Evolutionary conservation across 2,329 filamentous ascomycete species (phyloP).

Genomic region (Paraphaeosphaeria minitans): DNA sequence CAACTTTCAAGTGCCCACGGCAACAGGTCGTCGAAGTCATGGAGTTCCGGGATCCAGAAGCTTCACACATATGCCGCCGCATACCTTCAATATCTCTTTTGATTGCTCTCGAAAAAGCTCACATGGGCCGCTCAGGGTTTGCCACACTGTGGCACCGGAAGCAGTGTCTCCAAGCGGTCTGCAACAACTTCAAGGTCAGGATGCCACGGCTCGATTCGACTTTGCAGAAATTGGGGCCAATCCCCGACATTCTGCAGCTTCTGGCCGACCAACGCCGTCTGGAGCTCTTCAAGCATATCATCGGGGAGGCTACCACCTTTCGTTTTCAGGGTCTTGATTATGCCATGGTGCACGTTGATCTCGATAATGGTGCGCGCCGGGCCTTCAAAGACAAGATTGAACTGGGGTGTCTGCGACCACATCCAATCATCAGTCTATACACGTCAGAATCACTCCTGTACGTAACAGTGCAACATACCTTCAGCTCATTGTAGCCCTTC

Average conservation of each 20-base stretch:
- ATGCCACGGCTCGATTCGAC: conserved; percentile 22
- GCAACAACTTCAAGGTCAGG: conserved; percentile 19
- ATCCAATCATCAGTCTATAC: conserved; percentile 71
- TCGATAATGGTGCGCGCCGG: conserved; percentile 49
- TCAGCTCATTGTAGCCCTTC: conserved; percentile 67
- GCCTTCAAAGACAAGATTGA: conserved; percentile 63
- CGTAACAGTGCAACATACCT: conserved; percentile 50
- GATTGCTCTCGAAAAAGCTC: not conserved
- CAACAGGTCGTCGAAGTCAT: not conserved
- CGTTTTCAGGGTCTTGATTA: conserved; percentile 57
- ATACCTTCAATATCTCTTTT: not conserved
- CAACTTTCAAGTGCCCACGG: not conserved
- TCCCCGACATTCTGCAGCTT: conserved; percentile 57
- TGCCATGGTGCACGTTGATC: conserved; percentile 57
- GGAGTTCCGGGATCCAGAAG: not conserved
- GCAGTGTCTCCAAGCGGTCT: conserved; percentile 25
- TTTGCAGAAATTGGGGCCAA: conserved; percentile 40
- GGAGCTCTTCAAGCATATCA: conserved; percentile 23
- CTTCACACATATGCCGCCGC: not conserved
- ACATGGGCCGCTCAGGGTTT: conserved; percentile 8
- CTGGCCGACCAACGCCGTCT: conserved; percentile 37
- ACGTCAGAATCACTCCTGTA: conserved; percentile 38
- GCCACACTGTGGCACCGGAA: conserved; percentile 27
- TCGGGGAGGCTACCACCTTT: conserved; percentile 17
- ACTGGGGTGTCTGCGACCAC: conserved; percentile 84